Base-by-base conservation (phyloP, 2,329 filamentous ascomycete species). In the Hypoxylon sp. region DNA sequence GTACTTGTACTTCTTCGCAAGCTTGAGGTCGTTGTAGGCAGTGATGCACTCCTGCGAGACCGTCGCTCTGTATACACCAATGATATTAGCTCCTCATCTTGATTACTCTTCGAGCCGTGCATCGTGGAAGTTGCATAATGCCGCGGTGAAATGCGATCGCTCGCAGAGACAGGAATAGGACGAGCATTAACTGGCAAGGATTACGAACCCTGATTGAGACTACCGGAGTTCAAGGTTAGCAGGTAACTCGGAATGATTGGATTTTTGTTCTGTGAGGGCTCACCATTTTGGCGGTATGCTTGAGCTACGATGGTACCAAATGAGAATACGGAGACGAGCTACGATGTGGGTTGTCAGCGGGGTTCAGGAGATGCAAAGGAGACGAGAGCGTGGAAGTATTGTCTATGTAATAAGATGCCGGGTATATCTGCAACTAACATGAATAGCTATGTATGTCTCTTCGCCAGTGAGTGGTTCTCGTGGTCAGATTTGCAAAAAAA, bases 21-120 rank as follows among this genome's bases (percentile, higher is more conserved):
- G 90, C 89, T 95, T 95, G 74, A 95, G 88, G 75, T 94, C 91
- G 82, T 94, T 94, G 88, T 91, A 95, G 67, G 84, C 82, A 74
- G 81, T 80, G 80, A 89, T 88, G 87, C 92, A 94, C 67, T 94
- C 91, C 79, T 88, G 86, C 73, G 87, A 84, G 77, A 94, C 90
- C 80, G 86, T 86, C 75, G 92, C 91, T 87, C 92, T 94, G 82
- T 3, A 73, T 10, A 46, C 52, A 62, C 57, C 59, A 59, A 66
- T 42, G 52, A 58, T 37, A 44, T 71, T 67, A 71, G 69, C 48
- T 37, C 58, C 24, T 67, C 22, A 61, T 64, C 47, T 33, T 26
- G 24, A 48, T 6, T 39, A 44, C 37, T 47, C 26, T 29, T 11
- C 64, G 53, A 42, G 35, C 44, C 50, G 55, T 66, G 67, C 62